Conservation (phyloP, 805 yeast genomes). For the Diddensiella caesifluorescens region DNA sequence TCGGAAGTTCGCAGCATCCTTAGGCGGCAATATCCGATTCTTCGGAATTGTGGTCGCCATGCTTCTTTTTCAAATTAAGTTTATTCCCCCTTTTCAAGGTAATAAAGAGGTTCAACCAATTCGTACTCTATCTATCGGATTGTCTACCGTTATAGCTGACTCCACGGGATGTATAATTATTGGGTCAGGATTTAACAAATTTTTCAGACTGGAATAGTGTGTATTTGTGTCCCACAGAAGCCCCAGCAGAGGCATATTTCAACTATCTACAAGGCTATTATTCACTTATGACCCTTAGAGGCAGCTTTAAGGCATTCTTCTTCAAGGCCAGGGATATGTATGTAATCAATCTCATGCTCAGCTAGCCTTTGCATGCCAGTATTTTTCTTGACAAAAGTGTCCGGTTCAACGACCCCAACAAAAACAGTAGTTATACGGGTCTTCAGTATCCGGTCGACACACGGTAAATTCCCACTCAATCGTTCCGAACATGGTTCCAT, state of each 20-base stretch:
- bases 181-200: no score
- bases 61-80: no score
- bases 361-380: slow-evolving; percentile 52
- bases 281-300: slow-evolving; percentile 67
- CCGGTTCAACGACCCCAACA: slow-evolving; percentile 91
- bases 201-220: no score
- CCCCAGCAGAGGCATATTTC: no score
- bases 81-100: no score
- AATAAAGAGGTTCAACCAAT: no score
- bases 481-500: slow-evolving; percentile 96
- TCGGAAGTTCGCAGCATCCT: slow-evolving; percentile 71
- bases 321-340: slow-evolving; percentile 80
- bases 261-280: no score
- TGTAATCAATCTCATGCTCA: slow-evolving; percentile 59
- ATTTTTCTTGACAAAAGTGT: slow-evolving; percentile 77
- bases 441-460: slow-evolving; percentile 70
- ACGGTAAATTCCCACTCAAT: slow-evolving; percentile 84
- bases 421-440: slow-evolving; percentile 63
- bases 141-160: no score
- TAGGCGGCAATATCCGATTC: slow-evolving; percentile 35
- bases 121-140: no score
- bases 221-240: no score
- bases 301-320: slow-evolving; percentile 65
- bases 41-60: slow-evolving; percentile 21
- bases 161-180: no score